These are phyloP conservation scores for Verticillium albo-atrum DNA, from an alignment of 2,329 filamentous ascomycete genomes.

Conservation along the genomic window DNA sequence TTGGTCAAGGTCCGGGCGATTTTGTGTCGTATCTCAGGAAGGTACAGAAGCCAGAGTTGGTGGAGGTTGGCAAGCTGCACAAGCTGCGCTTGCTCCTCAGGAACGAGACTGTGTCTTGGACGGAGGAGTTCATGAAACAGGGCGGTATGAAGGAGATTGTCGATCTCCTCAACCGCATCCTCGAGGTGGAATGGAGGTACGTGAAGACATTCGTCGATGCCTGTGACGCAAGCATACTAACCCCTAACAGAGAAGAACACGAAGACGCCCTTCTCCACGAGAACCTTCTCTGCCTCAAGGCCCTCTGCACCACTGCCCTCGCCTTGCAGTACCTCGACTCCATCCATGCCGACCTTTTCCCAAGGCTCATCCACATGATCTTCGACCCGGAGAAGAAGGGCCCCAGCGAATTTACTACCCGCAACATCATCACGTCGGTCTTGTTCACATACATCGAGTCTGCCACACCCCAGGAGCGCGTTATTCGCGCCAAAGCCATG, in stretches of 20 bases:
- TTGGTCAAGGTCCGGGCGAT: constrained; percentile 70
- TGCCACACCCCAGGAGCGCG: constrained; percentile 55
- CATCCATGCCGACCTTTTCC: constrained; percentile 78
- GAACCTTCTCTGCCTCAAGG: constrained; percentile 87
- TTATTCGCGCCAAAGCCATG: constrained; percentile 66
- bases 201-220: constrained; percentile 31
- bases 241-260: constrained; percentile 71
- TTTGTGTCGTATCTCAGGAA: constrained; percentile 84
- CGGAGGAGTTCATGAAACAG: constrained; percentile 82
- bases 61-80: constrained; percentile 93
- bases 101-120: constrained; percentile 95
- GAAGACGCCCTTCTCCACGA: constrained; percentile 92
- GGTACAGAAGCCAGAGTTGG: constrained; percentile 72
- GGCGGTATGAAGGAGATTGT: constrained; percentile 93
- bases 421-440: constrained; percentile 83
- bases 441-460: constrained; percentile 83
- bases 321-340: constrained; percentile 77
- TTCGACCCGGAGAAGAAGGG: constrained; percentile 99
- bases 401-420: constrained; percentile 91
- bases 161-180: constrained; percentile 79
- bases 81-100: constrained; percentile 84
- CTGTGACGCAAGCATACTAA: no score
- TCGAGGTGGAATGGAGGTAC: constrained; percentile 93
- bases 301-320: constrained; percentile 83
- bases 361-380: constrained; percentile 79